These are phyloP conservation scores for Colletotrichum lentis DNA, from an alignment of 2,329 filamentous ascomycete species.

Conservation along the genomic window DNA sequence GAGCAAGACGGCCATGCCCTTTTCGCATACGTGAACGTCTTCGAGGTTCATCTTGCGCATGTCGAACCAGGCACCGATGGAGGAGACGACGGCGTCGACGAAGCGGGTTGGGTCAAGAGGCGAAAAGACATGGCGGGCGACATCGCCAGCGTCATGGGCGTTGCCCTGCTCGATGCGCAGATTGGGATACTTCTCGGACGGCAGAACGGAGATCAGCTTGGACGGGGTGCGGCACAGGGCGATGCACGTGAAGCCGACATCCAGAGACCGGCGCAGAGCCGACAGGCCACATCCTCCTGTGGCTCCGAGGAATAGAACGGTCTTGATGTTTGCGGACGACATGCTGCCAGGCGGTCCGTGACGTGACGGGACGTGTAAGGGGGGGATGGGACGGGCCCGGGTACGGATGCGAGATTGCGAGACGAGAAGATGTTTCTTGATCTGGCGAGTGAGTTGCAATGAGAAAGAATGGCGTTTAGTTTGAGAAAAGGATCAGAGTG, in stretches of 20 bases:
- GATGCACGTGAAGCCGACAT: slow-evolving; percentile 56
- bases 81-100: slow-evolving; percentile 57
- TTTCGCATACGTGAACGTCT: slow-evolving; percentile 59
- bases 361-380: not conserved
- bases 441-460: not conserved
- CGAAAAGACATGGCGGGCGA: slow-evolving; percentile 50
- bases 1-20: slow-evolving; percentile 54
- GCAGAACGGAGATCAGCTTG: slow-evolving; percentile 54
- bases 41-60: slow-evolving; percentile 49
- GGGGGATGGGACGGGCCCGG: slow-evolving; percentile 15
- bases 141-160: slow-evolving; percentile 51
- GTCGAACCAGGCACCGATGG: slow-evolving; percentile 53
- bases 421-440: not conserved
- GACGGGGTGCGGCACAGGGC: slow-evolving; percentile 60
- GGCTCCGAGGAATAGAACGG: slow-evolving; percentile 62
- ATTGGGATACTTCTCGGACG: slow-evolving; percentile 45
- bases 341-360: slow-evolving; percentile 5
- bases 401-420: slow-evolving; percentile 31
- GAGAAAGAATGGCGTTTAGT: not conserved
- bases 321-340: slow-evolving; percentile 49
- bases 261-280: slow-evolving; percentile 55
- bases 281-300: slow-evolving; percentile 60
- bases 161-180: slow-evolving; percentile 59
- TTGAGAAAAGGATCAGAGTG: no score
- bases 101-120: slow-evolving; percentile 43